Conservation (phyloP, 2,329 filamentous ascomycete species). For the Chrysoporthe austroafricana region DNA sequence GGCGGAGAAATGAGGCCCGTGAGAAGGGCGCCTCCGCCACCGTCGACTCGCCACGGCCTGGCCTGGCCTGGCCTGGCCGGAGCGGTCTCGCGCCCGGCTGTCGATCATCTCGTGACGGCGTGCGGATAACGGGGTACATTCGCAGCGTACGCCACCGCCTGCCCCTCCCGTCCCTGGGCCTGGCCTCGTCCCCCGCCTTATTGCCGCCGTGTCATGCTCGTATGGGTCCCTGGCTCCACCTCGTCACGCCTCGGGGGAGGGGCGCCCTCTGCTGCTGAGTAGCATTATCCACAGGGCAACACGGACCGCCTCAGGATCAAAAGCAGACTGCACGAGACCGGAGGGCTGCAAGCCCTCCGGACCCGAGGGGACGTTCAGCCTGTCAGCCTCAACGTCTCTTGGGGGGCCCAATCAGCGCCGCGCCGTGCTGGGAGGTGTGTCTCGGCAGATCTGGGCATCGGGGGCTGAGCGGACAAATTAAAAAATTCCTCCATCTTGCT, state of each 20-base stretch:
- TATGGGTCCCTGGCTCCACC: background rate
- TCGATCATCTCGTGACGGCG: background rate
- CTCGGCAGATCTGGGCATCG: background rate
- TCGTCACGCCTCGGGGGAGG: background rate
- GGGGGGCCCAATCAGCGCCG: background rate
- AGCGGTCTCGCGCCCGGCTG: background rate
- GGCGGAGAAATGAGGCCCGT: slow-evolving; percentile 13
- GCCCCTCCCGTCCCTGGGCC: background rate
- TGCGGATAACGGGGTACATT: background rate
- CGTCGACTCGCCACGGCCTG: background rate
- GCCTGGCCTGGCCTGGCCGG: background rate
- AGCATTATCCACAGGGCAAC: no score
- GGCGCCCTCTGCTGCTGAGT: no score
- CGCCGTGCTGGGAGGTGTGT: background rate
- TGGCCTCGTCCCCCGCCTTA: background rate
- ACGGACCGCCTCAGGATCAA: background rate
- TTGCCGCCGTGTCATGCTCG: background rate
- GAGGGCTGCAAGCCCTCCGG: background rate
- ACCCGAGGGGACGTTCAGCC: background rate
- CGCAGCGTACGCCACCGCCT: background rate
- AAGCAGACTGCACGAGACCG: background rate
- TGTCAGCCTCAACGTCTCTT: background rate
- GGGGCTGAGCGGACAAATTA: background rate
- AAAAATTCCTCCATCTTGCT: background rate
- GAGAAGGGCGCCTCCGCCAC: background rate